Base-by-base conservation (phyloP, 2,329 filamentous ascomycete genomes). In the Seiridium unicorne region DNA sequence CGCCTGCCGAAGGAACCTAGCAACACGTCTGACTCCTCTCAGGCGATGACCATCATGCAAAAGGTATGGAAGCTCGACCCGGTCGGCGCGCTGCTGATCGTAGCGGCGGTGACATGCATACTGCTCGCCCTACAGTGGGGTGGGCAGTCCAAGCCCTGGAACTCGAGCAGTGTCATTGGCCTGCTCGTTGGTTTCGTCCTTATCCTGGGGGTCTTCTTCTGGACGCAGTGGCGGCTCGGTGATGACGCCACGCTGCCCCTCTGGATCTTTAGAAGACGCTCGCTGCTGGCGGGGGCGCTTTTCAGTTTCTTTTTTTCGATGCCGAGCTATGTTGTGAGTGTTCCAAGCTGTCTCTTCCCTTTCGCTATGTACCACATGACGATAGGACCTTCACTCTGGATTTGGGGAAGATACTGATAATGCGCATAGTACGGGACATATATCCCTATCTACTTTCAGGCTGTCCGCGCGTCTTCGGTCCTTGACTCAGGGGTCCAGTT, bases 401-500 rank as follows among this genome's bases (percentile, higher is more conserved):
- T 26, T 26, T n/a, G 44, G 4, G n/a, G 9, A 48, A 10, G 44
- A 26, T 6, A 18, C 6, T 51, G 5, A 36, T 18, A 31, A 51
- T 51, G 13, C 32, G 5, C 3, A 35, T 11, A 51, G 48, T 51
- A 51, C 32, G 48, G 31, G 36, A 42, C 40, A 67, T 80, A 76
- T 63, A 67, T 83, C 4, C 79, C 81, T 6, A 72, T 81, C 47
- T 84, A 80, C 75, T 83, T 81, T 66, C 79, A 82, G 59, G 75
- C 74, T 31, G 74, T 78, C 44, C 18, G 36, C 8, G 48, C n/a
- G 6, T 34, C 34, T 10, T 31, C 48, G n/a, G 34, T 34, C 10
- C 18, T 31, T 26, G n/a, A 51, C 5, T 34, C 31, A 10, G 48
- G 48, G 3, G 48, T 51, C n/a, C 31, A 36, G n/a, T 51, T 51